Conservation (phyloP, 352 stramenopile genomes). For the Stramenopiles sp. region DNA sequence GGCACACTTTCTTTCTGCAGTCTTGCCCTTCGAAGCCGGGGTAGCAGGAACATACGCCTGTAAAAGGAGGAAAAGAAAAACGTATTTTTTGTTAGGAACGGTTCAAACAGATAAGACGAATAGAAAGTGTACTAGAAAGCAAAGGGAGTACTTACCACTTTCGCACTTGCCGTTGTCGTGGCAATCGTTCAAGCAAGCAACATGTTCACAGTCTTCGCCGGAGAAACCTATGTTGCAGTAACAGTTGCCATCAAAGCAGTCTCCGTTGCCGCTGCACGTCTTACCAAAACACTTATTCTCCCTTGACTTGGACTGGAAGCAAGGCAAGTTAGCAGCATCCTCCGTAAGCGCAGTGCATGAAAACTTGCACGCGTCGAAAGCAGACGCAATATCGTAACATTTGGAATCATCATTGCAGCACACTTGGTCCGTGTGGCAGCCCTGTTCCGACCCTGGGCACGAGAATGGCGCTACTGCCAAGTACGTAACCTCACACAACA, state of each 20-base stretch:
- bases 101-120: neutral
- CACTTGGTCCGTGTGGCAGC: too few species aligned
- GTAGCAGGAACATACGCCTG: neutral
- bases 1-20: conserved; percentile 25
- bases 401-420: too few species aligned
- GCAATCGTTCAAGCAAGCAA: neutral
- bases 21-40: neutral
- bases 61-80: neutral
- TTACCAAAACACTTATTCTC: too few species aligned
- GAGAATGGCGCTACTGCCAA: too few species aligned
- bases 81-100: neutral
- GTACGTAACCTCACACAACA: too few species aligned
- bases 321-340: too few species aligned
- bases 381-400: too few species aligned
- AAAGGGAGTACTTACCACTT: neutral
- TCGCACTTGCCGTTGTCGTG: neutral
- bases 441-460: too few species aligned
- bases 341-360: too few species aligned
- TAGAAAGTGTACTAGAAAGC: neutral
- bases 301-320: too few species aligned
- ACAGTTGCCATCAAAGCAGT: conserved; percentile 36
- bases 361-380: too few species aligned
- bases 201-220: neutral
- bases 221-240: neutral
- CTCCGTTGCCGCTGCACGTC: conserved; percentile 71